Base-by-base conservation (phyloP, 2,329 filamentous ascomycete genomes). In the Penicillium concentricum region DNA sequence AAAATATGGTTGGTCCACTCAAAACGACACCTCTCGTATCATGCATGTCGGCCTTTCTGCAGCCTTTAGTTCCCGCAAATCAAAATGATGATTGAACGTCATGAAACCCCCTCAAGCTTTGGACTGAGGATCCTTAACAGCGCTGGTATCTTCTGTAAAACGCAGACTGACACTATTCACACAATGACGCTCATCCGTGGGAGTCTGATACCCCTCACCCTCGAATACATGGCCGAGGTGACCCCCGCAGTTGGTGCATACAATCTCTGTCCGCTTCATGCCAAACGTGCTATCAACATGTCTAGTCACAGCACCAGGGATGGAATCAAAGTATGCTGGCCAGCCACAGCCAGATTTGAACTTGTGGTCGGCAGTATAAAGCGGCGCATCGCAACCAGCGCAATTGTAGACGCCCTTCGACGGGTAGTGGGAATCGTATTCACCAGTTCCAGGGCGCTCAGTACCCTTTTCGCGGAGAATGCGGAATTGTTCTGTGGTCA, bases 271-370 rank as follows among this genome's bases (percentile, higher is more conserved):
- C 64, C 94, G 82, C 70, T 81, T 73, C 90, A 96, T 96, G 45
- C 93, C 93, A 50, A 92, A 83, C 0, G 86, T 81, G 46, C 77
- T 79, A 74, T 99, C 94, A 61, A 86, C 85, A 69, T 93, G 88
- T 60, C 93, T 82, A 35, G 85, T 90, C 13, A 99, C 91, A 0
- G 93, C 93, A 2, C 92, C 92, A 0, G 94, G 93, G 50, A 99
- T 85, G 63, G 89, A 93, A 76, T 99, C 94, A 73, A 93, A 99
- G 78, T 97, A 99, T 13, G 94, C 94, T 0, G 94, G 94, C 94
- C 94, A 99, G 59, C 94, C 94, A 76, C 94, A 99, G 41, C 92
- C 91, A 18, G 90, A 95, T 75, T 90, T 90, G 83, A 99, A 99
- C 76, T 99, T 99, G 78, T 96, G 92, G 61, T 83, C 83, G 28